A percentile compares a stretch with the other conserved stretches of the same genome.
These are phyloP conservation scores for Ramularia endophylla DNA, from an alignment of 2,329 filamentous ascomycete species.

Conservation along the genomic window DNA sequence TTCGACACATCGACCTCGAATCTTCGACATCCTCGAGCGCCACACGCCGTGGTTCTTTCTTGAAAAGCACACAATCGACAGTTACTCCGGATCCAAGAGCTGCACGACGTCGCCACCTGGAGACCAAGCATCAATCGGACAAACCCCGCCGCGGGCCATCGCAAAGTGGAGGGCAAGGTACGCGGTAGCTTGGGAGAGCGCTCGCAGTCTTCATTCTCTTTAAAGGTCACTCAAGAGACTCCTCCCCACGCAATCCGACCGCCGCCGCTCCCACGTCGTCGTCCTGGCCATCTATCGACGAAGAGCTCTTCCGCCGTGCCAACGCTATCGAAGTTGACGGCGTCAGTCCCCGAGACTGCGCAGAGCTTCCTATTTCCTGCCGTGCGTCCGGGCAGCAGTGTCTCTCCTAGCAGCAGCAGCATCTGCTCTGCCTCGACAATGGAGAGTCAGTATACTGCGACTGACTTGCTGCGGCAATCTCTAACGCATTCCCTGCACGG, in stretches of 20 bases:
- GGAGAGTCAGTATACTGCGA: slow-evolving; percentile 40
- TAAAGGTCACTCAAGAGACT: neutral
- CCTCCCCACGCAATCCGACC: slow-evolving; percentile 3
- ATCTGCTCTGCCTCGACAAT: slow-evolving; percentile 9
- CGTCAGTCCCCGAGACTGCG: neutral
- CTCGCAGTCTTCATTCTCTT: slow-evolving; percentile 5
- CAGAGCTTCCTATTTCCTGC: neutral
- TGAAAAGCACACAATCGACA: too few species aligned
- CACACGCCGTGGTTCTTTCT: too few species aligned
- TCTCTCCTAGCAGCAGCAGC: slow-evolving; percentile 39
- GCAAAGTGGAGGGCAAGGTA: slow-evolving; percentile 1
- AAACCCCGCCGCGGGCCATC: too few species aligned
- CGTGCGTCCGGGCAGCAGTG: slow-evolving; percentile 9
- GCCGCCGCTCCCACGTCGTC: slow-evolving; percentile 11
- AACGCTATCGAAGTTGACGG: slow-evolving; percentile 34
- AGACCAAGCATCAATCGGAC: too few species aligned
- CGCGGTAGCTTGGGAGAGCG: neutral
- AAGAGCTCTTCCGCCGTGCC: slow-evolving; percentile 42
- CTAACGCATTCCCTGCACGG: slow-evolving; percentile 42
- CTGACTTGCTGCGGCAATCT: slow-evolving; percentile 54
- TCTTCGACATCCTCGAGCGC: too few species aligned
- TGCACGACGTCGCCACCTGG: too few species aligned
- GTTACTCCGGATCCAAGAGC: too few species aligned
- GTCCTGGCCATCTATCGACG: slow-evolving; percentile 26
- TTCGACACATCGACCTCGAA: too few species aligned